These are phyloP conservation scores for Penicillium aurantiogriseum DNA, from an alignment of 2,329 filamentous ascomycete genomes.

Conservation along the genomic window DNA sequence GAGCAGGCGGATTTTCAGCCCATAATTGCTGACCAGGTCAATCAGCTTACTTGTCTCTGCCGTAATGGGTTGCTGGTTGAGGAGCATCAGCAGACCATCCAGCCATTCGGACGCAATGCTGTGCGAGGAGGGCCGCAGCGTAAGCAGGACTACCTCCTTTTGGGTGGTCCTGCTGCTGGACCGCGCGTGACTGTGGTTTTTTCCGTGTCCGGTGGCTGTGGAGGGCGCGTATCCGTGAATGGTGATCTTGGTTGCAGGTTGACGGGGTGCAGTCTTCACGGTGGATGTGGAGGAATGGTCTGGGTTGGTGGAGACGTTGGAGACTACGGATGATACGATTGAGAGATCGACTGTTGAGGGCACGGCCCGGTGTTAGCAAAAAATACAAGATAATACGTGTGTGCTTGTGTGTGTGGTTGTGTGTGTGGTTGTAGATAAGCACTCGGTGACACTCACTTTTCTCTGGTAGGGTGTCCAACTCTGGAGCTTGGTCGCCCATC, in stretches of 20 bases:
- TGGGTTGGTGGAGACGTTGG: conserved; percentile 74
- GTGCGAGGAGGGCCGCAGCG: conserved; percentile 77
- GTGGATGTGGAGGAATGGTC: conserved; percentile 50
- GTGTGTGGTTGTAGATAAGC: not conserved
- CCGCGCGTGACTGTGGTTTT: conserved; percentile 32
- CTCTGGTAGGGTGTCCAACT: conserved; percentile 69
- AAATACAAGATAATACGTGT: not conserved
- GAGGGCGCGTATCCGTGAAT: conserved; percentile 68
- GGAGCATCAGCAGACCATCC: conserved; percentile 88
- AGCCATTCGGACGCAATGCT: conserved; percentile 93
- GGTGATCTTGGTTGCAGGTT: conserved; percentile 75
- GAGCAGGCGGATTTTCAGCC: conserved; percentile 84
- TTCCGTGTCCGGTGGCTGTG: conserved; percentile 35
- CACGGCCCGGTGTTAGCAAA: conserved; percentile 7
- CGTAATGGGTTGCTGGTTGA: conserved; percentile 96
- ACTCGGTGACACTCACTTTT: conserved; percentile 55
- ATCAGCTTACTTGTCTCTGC: conserved; percentile 90
- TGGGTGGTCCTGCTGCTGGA: conserved; percentile 36
- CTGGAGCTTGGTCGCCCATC: conserved; percentile 63
- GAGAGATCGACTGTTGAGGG: conserved; percentile 67
- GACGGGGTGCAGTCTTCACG: conserved; percentile 43
- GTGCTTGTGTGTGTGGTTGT: not conserved
- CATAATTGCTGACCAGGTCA: conserved; percentile 81
- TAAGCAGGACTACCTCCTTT: conserved; percentile 73
- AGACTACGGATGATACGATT: conserved; percentile 87